Percentiles rank a stretch among this genome's conserved stretches.
Conservation (phyloP, 805 yeast species). For the Cephaloascus albidus region DNA sequence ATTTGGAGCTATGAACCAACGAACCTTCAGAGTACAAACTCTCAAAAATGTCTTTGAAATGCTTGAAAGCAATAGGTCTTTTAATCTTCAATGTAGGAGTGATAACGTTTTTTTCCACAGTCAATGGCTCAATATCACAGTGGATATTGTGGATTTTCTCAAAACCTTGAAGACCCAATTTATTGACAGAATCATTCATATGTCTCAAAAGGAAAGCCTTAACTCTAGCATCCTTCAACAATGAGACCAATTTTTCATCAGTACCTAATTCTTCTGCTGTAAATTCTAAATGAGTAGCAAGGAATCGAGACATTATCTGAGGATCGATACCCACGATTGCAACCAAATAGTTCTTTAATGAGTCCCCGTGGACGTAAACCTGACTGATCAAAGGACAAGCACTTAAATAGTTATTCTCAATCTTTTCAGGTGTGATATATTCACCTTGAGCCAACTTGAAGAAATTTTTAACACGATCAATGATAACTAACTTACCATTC, state of each 20-base stretch:
- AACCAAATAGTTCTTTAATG: slow-evolving; percentile 16
- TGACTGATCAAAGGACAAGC: slow-evolving; percentile 9
- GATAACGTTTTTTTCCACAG: slow-evolving; percentile 23
- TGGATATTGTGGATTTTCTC: slow-evolving; percentile 28
- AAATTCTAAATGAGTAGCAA: slow-evolving; percentile 1
- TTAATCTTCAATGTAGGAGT: slow-evolving; percentile 34
- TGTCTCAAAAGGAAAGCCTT: slow-evolving; percentile 9
- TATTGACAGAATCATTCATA: slow-evolving; percentile 10
- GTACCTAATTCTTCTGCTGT: slow-evolving; percentile 9
- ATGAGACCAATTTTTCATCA: slow-evolving; percentile 15
- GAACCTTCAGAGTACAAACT: slow-evolving; percentile 15
- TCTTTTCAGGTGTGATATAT: slow-evolving; percentile 32
- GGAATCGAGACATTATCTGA: slow-evolving; percentile 2
- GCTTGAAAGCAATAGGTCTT: slow-evolving; percentile 24
- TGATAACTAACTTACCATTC: slow-evolving; percentile 29
- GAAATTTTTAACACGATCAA: slow-evolving; percentile 40
- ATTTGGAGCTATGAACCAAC: slow-evolving; percentile 1
- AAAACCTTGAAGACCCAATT: slow-evolving; percentile 18
- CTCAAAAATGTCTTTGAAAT: slow-evolving; percentile 10
- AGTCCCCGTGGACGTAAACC: slow-evolving; percentile 23
- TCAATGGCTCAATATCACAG: slow-evolving; percentile 28
- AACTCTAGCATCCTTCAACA: slow-evolving; percentile 18
- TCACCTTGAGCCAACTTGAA: slow-evolving; percentile 28
- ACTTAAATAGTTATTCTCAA: slow-evolving; percentile 23
- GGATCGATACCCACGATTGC: slow-evolving; percentile 19